phyloP scores from a whole-genome alignment of 1,284 basidiomycete genomes.

The Moesziomyces aphidis region DNA sequence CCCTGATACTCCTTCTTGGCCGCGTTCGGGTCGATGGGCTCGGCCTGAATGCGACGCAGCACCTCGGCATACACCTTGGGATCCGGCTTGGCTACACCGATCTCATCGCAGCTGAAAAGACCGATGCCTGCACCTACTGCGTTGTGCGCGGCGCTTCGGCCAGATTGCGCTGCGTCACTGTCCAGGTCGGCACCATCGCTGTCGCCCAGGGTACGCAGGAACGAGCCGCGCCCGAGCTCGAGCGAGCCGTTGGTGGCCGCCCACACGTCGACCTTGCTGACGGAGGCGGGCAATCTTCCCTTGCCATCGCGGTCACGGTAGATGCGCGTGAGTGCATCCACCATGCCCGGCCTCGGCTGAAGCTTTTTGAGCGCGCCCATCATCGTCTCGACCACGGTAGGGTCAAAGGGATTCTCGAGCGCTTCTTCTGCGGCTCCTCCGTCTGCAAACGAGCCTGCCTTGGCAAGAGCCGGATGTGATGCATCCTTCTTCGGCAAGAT shows the following conservation, averaged over 20 bases:
- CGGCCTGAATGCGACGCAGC: constrained; percentile 23
- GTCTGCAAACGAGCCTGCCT: constrained; percentile 35
- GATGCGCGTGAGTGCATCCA: constrained; percentile 47
- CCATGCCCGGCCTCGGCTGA: constrained; percentile 54
- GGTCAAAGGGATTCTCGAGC: constrained; percentile 36
- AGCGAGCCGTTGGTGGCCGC: constrained; percentile 58
- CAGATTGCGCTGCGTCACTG: constrained; percentile 25
- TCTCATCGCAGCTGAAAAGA: constrained; percentile 59
- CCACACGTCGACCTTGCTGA: constrained; percentile 50
- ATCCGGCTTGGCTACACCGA: constrained; percentile 57
- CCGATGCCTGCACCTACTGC: constrained; percentile 40
- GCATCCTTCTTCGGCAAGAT: constrained; percentile 31
- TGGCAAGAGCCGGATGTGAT: constrained; percentile 13
- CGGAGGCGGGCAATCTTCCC: constrained; percentile 21
- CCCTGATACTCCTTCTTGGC: constrained; percentile 41
- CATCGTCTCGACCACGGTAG: constrained; percentile 38
- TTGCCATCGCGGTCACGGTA: constrained; percentile 49
- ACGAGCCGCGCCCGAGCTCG: constrained; percentile 35
- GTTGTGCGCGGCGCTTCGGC: constrained; percentile 12
- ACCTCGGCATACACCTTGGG: constrained; percentile 54
- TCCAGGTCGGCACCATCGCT: constrained; percentile 43
- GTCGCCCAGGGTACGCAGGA: constrained; percentile 39
- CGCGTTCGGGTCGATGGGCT: constrained; percentile 25
- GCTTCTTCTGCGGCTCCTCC: constrained; percentile 35
- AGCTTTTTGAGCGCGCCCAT: constrained; percentile 53